These are phyloP conservation scores for Gamsiella multidivaricata DNA, from an alignment of 192 early-diverging fungal genomes.

Conservation along the genomic window DNA sequence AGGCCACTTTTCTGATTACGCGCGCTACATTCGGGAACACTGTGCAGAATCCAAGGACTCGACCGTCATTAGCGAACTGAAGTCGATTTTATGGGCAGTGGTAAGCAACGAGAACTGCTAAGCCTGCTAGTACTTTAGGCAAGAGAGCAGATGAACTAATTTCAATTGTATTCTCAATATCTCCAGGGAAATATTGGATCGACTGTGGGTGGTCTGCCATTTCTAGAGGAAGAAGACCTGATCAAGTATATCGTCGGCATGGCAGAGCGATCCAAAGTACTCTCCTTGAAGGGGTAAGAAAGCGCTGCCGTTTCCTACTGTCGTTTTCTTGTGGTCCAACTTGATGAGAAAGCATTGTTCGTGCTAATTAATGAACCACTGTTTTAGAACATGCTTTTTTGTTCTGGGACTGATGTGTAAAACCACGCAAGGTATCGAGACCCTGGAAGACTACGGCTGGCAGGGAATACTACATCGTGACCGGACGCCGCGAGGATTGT, in stretches of 20 bases:
- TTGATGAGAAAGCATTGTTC: neutral
- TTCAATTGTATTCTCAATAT: neutral
- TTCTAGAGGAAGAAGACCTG: constrained; percentile 77
- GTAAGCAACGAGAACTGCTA: constrained; percentile 47
- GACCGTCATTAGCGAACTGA: constrained; percentile 64
- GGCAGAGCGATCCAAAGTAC: constrained; percentile 70
- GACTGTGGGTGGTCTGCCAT: constrained; percentile 70
- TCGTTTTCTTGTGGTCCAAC: neutral
- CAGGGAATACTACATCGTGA: constrained; percentile 67
- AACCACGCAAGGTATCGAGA: constrained; percentile 75
- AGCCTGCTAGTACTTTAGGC: neutral
- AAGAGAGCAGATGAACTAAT: no score
- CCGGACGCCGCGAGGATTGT: constrained; percentile 66
- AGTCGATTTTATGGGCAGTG: constrained; percentile 84
- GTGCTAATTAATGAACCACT: no score
- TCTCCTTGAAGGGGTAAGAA: constrained; percentile 81
- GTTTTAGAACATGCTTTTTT: constrained; percentile 75
- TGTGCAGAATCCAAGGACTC: constrained; percentile 51
- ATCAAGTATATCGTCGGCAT: constrained; percentile 78
- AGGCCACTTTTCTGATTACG: constrained; percentile 76
- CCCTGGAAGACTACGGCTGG: constrained; percentile 80
- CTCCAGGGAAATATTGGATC: constrained; percentile 82
- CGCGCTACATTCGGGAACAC: constrained; percentile 65
- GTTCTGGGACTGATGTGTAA: constrained; percentile 78
- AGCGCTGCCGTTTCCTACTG: neutral